A percentile compares a stretch with the other conserved stretches of the same genome.
These are phyloP conservation scores for Globisporangium okanoganense DNA, from an alignment of 352 stramenopile genomes.

Conservation along the genomic window DNA sequence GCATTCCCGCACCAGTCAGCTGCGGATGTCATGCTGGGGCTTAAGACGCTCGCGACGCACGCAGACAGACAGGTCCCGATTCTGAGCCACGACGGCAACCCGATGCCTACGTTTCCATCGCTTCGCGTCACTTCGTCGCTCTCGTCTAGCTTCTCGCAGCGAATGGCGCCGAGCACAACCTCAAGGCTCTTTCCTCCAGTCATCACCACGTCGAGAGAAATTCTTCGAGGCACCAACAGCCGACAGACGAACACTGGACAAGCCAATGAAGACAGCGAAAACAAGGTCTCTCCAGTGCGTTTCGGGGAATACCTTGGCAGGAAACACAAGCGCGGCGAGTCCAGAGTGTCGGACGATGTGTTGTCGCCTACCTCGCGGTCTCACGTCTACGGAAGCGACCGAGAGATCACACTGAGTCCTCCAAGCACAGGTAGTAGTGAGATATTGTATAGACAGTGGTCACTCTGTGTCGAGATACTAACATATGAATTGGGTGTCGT, in stretches of 20 bases:
- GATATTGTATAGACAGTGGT: neutral
- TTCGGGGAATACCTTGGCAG: conserved; percentile 24
- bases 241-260: neutral
- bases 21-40: conserved; percentile 29
- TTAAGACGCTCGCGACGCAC: conserved; percentile 30
- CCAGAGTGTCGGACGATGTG: conserved; percentile 21
- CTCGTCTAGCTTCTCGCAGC: conserved; percentile 8
- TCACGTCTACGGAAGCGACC: conserved; percentile 21
- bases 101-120: conserved; percentile 11
- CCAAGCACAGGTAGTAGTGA: conserved; percentile 3
- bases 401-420: conserved; percentile 17
- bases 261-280: neutral
- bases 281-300: conserved; percentile 10
- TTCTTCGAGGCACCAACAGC: neutral
- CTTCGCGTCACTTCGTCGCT: conserved; percentile 12
- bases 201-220: neutral
- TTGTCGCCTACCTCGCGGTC: conserved; percentile 39
- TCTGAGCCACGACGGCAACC: conserved; percentile 7
- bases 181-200: conserved; percentile 4
- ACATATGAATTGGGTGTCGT: neutral
- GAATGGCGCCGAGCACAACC: neutral
- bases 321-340: conserved; percentile 31
- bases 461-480: neutral
- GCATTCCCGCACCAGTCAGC: conserved; percentile 14
- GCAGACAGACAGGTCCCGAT: conserved; percentile 19